These are phyloP conservation scores for Xylaria sp. DNA, from an alignment of 2,329 filamentous ascomycete species.

Conservation along the genomic window DNA sequence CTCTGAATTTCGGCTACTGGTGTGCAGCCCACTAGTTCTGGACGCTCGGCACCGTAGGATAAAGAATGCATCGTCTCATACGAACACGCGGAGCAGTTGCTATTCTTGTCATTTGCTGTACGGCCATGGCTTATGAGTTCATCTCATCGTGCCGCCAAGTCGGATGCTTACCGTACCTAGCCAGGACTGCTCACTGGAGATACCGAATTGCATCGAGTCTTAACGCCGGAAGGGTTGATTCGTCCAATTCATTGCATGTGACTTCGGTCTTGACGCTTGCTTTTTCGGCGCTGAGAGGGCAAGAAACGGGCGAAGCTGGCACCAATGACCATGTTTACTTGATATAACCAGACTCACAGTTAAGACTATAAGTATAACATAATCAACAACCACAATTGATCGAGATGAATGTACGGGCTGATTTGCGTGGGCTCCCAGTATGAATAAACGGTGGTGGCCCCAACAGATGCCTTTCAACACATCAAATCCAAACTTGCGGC, in stretches of 20 bases:
- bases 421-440: neutral
- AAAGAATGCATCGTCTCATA: neutral
- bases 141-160: neutral
- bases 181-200: neutral
- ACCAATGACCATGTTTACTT: neutral
- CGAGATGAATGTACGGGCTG: neutral
- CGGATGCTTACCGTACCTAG: conserved; percentile 1
- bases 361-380: neutral
- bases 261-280: neutral
- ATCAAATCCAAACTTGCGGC: neutral
- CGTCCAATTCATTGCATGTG: neutral
- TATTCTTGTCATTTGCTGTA: conserved; percentile 5
- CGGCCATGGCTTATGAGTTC: neutral
- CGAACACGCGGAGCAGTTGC: neutral
- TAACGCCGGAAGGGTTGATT: conserved; percentile 4
- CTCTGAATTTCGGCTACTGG: conserved; percentile 3
- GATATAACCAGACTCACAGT: neutral
- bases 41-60: neutral
- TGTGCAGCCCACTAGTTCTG: neutral
- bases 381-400: neutral
- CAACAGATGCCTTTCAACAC: neutral
- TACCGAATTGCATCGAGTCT: neutral
- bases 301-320: conserved; percentile 14
- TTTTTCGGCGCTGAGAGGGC: neutral
- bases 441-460: neutral